Evolutionary conservation across 345 rosid genomes (phyloP), one percentile per base, ranked within the genome.

Genomic region (Populus ilicifolia): DNA sequence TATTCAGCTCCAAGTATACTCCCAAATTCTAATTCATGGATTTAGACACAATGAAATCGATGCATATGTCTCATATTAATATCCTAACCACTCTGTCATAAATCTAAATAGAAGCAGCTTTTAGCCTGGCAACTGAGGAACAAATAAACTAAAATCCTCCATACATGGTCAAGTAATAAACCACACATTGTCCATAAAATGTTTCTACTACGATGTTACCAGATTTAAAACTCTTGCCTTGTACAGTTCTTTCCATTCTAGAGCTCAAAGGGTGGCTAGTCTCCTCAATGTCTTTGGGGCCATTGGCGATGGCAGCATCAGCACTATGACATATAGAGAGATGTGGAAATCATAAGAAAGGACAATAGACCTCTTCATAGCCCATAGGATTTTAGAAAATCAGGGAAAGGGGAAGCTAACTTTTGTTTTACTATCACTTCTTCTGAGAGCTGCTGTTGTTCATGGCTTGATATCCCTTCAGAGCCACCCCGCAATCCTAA

Each of bases 361-460:
- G 27, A 5, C 38, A 18, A 6, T 11, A 66, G 13, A 56, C 41
- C 69, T 41, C n/a, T 9, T 27, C 18, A 50, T 21, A 56, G 62
- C 62, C 13, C 63, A 59, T n/a, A n/a, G 63, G 21, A 7, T 18
- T 3, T 52, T 61, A 78, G 18, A 11, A 36, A 79, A 67, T 33
- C 18, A 29, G 67, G 20, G 29, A 70, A 50, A 67, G 23, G 44
- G 46, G n/a, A 33, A 67, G 38, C 78, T 67, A 68, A 83, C 88
- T 73, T 71, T 35, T 79, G 77, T 68, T 33, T 62, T 43, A 75
- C 56, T 62, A 66, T 67, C 36, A 64, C 41, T 56, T 68, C 82
- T 75, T 81, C 81, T 35, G 67, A 38, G 68, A 73, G 69, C 69
- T 74, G 73, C 52, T 27, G 73, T 73, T 75, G 83, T 81, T 68